Base-by-base conservation (phyloP, 805 yeast genomes). In the Teunomyces tritomae region DNA sequence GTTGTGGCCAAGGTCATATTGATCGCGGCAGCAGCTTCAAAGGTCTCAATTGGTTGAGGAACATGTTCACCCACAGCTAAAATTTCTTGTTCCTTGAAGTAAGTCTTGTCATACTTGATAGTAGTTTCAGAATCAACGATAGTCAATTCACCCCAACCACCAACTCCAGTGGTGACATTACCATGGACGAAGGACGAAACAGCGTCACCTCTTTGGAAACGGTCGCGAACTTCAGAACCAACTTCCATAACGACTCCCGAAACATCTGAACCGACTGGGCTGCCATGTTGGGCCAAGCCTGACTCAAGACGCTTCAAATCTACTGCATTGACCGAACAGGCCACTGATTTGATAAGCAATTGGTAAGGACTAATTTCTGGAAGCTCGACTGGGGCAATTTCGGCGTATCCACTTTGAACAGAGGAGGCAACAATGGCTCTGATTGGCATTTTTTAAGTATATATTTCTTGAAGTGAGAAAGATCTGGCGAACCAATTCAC, bases 281-380 rank as follows among this genome's bases (percentile, higher is more conserved):
- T 57, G 26, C 84, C 86, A 28, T 73, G 62, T 5, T 54, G 63
- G 17, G 82, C 80, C 49, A 65, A 54, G 6, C 68, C 56, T 42
- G 46, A 59, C 3, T 57, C 70, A 37, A 74, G 59, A 55, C 83
- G 87, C 56, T 83, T 83, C 84, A 85, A 83, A 58, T 85, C 91
- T 5, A 85, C 79, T 36, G 89, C 90, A 57, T 85, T 85, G 34
- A 77, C 71, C 2, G 85, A 87, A 46, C 64, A 76, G 8, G 87
- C 82, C 16, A 63, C 62, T 5, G 79, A 70, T 57, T 79, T 75
- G 46, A 85, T 62, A 9, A 83, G 62, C 11, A 84, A 43, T 43
- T 48, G 48, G 42, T 45, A 61, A 27, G 63, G 64, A 11, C 51
- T 58, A 35, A 77, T 64, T 26, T 57, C 62, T 14, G 75, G 73